phyloP scores from a whole-genome alignment of 768 basidiomycete genomes.

The Panaeolus cyanescens region DNA sequence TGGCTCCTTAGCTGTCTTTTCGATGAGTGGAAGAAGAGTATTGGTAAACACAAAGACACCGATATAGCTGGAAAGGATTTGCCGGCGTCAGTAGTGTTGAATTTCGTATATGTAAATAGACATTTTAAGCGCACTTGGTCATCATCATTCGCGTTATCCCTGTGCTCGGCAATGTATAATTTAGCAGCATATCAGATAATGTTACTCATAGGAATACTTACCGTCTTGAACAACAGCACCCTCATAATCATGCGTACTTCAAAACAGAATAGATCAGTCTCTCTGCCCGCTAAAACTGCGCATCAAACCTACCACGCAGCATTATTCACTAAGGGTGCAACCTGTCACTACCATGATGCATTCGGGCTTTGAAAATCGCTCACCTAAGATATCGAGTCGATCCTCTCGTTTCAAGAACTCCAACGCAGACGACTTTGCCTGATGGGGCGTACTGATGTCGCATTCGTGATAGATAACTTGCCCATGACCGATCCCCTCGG shows the following conservation, averaged over 20 bases:
- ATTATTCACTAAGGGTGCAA: constrained; percentile 10
- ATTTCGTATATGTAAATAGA: neutral
- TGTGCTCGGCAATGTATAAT: neutral
- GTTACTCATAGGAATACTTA: no score
- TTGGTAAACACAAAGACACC: constrained; percentile 29
- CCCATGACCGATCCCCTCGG: constrained; percentile 41
- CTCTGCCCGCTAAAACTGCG: neutral
- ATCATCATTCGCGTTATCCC: neutral
- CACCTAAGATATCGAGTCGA: constrained; percentile 51
- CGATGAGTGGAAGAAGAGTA: constrained; percentile 29
- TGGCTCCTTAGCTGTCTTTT: constrained; percentile 25
- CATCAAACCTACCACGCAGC: constrained; percentile 4
- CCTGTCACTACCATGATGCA: neutral
- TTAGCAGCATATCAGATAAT: no score
- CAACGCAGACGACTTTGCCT: constrained; percentile 41
- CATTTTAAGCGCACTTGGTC: constrained; percentile 6
- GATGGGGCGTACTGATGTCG: constrained; percentile 43
- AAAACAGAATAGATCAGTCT: neutral
- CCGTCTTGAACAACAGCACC: neutral
- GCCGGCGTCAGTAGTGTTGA: neutral
- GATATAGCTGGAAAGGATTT: constrained; percentile 8
- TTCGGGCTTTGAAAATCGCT: constrained; percentile 6
- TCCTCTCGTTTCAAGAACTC: constrained; percentile 43
- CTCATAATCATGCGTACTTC: neutral
- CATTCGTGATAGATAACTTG: constrained; percentile 45